Conservation (phyloP, 345 rosid genomes). For the Ceriops zippeliana region DNA sequence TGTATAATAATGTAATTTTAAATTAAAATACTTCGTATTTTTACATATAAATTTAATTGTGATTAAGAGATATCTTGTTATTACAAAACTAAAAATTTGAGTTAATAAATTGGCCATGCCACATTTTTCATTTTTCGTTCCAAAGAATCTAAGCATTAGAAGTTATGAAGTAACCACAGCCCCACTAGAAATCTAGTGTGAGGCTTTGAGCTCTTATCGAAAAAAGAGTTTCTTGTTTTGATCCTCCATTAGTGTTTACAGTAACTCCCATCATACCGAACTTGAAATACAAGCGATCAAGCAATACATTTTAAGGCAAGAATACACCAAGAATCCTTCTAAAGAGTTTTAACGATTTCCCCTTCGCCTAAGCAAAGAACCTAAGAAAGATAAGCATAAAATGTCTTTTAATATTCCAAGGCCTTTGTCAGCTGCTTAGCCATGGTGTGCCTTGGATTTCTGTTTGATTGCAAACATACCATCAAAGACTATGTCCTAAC, state of each 20-base stretch:
- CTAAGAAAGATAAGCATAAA: background rate
- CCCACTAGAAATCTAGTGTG: too few species aligned
- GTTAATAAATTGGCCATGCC: too few species aligned
- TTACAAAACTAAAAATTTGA: too few species aligned
- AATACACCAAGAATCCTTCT: constrained; percentile 6
- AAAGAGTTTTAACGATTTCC: constrained; percentile 4
- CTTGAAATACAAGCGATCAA: background rate
- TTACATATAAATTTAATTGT: too few species aligned
- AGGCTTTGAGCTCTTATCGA: too few species aligned
- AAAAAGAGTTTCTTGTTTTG: background rate
- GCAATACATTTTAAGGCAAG: constrained; percentile 24
- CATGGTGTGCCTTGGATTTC: constrained; percentile 40
- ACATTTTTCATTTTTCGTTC: too few species aligned
- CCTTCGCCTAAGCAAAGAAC: constrained; percentile 12
- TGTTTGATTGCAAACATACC: constrained; percentile 33
- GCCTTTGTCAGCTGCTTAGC: background rate
- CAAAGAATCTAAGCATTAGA: too few species aligned
- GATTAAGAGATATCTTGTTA: too few species aligned
- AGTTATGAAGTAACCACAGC: too few species aligned
- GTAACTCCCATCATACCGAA: background rate
- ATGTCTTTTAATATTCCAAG: too few species aligned
- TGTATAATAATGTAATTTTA: too few species aligned
- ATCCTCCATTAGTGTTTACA: background rate
- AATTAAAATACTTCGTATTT: too few species aligned
- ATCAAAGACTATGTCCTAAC: constrained; percentile 31